Evolutionary conservation across 1,284 basidiomycete species (phyloP).

Genomic region (Cutaneotrichosporon arboriforme): DNA sequence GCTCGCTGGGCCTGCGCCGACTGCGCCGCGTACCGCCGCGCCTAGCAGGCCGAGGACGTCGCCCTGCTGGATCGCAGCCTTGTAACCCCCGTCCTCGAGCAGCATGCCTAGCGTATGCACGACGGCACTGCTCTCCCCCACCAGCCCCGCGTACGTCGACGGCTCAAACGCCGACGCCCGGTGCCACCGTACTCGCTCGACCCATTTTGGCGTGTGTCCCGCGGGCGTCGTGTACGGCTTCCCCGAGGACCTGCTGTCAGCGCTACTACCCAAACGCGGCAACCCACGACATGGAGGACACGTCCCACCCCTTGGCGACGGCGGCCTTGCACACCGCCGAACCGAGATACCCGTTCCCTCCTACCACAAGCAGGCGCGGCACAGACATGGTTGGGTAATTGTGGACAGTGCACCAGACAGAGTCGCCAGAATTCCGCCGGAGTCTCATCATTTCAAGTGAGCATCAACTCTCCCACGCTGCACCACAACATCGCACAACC

Average conservation of each 20-base stretch:
- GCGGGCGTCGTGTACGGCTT: slow-evolving; percentile 77
- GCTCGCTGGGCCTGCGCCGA: slow-evolving; percentile 40
- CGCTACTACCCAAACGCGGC: background rate
- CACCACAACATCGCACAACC: background rate
- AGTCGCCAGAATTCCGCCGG: background rate
- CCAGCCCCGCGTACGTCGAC: slow-evolving; percentile 62
- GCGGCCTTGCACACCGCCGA: slow-evolving; percentile 87
- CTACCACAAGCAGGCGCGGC: slow-evolving; percentile 67
- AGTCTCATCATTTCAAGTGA: background rate
- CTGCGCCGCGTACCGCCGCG: slow-evolving; percentile 45
- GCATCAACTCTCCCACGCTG: slow-evolving; percentile 2
- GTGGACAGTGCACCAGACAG: background rate
- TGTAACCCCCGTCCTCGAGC: slow-evolving; percentile 77
- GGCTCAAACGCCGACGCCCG: slow-evolving; percentile 72
- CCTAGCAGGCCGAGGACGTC: slow-evolving; percentile 57
- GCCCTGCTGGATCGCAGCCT: slow-evolving; percentile 60
- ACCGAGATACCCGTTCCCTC: slow-evolving; percentile 92
- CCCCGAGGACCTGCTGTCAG: slow-evolving; percentile 66
- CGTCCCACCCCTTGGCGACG: slow-evolving; percentile 73
- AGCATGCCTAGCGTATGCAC: slow-evolving; percentile 95
- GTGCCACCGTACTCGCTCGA: slow-evolving; percentile 68
- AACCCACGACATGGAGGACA: slow-evolving; percentile 76
- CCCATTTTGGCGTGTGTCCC: slow-evolving; percentile 85
- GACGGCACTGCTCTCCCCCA: slow-evolving; percentile 64
- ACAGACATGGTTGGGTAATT: slow-evolving; percentile 9